Percentiles rank a stretch among this genome's conserved stretches.
phyloP scores from a whole-genome alignment of 495 filamentous ascomycete genomes.

The Aspergillus kassunensis region DNA sequence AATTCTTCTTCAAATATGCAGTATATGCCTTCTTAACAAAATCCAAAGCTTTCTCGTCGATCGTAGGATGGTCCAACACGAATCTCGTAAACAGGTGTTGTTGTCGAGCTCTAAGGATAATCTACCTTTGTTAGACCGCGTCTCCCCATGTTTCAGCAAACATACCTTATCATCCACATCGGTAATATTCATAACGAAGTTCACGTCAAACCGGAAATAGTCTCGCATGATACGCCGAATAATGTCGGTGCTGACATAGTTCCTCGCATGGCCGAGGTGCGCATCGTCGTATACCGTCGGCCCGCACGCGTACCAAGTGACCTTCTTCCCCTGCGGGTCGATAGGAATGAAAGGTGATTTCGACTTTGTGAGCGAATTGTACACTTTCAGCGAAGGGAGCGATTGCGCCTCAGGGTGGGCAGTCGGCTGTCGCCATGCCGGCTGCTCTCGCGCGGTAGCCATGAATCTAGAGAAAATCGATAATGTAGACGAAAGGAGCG shows the following conservation, averaged over 20 bases:
- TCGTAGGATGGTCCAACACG: conserved; percentile 35
- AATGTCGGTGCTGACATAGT: conserved; percentile 94
- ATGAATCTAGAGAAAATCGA: conserved; percentile 17
- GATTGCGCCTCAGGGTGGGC: conserved; percentile 23
- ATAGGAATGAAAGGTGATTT: conserved; percentile 76
- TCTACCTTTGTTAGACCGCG: conserved; percentile 39
- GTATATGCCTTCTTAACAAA: conserved; percentile 62
- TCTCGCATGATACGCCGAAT: conserved; percentile 80
- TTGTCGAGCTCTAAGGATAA: conserved; percentile 78
- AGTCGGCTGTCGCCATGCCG: conserved; percentile 45
- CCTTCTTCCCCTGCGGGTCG: conserved; percentile 59
- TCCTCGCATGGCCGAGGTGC: conserved; percentile 86
- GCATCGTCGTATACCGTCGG: conserved; percentile 92
- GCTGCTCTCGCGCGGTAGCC: conserved; percentile 41
- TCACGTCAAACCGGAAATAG: conserved; percentile 81
- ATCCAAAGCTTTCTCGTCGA: conserved; percentile 51
- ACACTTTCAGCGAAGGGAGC: conserved; percentile 46
- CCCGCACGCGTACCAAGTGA: conserved; percentile 88
- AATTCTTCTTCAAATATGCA: conserved; percentile 71
- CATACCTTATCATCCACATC: conserved; percentile 87
- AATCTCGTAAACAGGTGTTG: conserved; percentile 65
- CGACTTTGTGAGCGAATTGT: conserved; percentile 71
- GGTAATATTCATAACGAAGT: conserved; percentile 96
- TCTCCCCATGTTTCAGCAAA: neutral
- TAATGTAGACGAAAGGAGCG: conserved; percentile 12